A percentile compares a stretch with the other conserved stretches of the same genome.
Conservation (phyloP, 441 rosid genomes). For the Adansonia madagascariensis region DNA sequence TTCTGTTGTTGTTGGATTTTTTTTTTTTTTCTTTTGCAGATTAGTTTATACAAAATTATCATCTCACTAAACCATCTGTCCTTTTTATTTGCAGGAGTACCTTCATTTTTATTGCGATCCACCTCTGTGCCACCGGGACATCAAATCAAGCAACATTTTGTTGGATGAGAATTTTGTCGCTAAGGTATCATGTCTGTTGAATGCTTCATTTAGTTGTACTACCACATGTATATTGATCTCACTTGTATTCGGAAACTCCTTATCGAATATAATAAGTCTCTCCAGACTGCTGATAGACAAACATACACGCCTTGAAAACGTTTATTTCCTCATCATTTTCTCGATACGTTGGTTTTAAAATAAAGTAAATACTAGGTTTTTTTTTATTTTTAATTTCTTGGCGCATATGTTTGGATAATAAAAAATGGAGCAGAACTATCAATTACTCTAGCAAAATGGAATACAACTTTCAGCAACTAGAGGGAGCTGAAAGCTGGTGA, state of each 20-base stretch:
- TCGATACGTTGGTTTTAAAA: neutral
- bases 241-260: neutral
- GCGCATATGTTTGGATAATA: neutral
- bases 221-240: conserved; percentile 13
- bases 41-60: conserved; percentile 10
- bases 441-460: neutral
- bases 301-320: neutral
- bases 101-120: conserved; percentile 97
- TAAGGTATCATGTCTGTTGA: conserved; percentile 52
- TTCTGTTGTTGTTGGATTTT: conserved; percentile 19
- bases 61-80: conserved; percentile 28
- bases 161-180: conserved; percentile 85
- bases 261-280: neutral
- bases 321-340: neutral
- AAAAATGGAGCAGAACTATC: neutral
- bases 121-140: conserved; percentile 95
- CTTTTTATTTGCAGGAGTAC: conserved; percentile 70
- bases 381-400: neutral
- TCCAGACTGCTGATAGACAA: neutral
- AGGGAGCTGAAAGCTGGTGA: conserved; percentile 22
- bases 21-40: neutral
- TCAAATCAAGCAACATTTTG: conserved; percentile 93
- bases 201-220: neutral
- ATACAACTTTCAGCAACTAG: neutral
- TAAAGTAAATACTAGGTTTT: neutral